Base-by-base conservation (phyloP, 768 basidiomycete species). In the Mrakia gelida region DNA sequence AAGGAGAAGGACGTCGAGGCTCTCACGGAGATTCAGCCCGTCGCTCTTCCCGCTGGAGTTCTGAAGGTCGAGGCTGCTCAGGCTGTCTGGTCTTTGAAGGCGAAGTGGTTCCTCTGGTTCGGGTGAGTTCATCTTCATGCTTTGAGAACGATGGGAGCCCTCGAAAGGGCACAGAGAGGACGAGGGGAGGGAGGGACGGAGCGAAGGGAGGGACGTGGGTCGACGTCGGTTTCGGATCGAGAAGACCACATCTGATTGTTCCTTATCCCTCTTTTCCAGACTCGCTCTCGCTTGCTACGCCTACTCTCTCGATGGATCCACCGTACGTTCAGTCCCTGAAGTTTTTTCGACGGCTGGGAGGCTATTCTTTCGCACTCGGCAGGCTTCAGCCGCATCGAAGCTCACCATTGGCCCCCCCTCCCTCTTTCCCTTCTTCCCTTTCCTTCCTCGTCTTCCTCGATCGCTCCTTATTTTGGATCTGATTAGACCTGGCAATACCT, bases 401-500 rank as follows among this genome's bases (percentile, higher is more conserved):
- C 23, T 59, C 59, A 59, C 49, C 49, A 91, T 45, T 45, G 59
- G 59, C 59, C 13, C 26, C 9, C 28, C 28, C 59, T 59, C 59
- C 28, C 28, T 59, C 59, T 28, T 28, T 23, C 54, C 54, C 54
- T 23, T 16, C 59, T 15, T 59, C 26, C 59, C 28, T 28, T 26
- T n/a, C 13, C 59, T 13, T n/a, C 13, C 26, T 59, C 49, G 15
- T n/a, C 59, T 59, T 28, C 59, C 26, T 59, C 28, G 7, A 26
- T 10, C 26, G 4, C 26, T 13, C 59, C 10, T 1, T 28, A 2
- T 59, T 2, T 15, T 54, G 52, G 13, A 26, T 28, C 23, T 18
- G 59, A 59, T 10, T 28, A 59, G 10, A 92, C 91, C 2, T 90
- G 86, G 80, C 87, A 87, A 74, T 92, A 91, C 83, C 87, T 91